Evolutionary conservation across 441 rosid species (phyloP), one percentile per base, ranked within the genome.

Genomic region (Eutrema salsugineum): DNA sequence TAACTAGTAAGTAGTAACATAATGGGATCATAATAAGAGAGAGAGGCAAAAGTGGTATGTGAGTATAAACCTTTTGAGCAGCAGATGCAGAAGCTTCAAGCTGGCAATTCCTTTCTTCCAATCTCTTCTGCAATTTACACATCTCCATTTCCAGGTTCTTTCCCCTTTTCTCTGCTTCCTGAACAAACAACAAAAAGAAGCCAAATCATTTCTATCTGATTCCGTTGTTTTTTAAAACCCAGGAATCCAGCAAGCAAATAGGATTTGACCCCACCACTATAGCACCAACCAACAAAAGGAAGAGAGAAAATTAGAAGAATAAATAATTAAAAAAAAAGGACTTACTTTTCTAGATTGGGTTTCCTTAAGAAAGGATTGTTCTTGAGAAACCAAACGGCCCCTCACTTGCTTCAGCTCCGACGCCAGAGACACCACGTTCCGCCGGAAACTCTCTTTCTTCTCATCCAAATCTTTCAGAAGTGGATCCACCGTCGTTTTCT

Each of bases 371-470:
- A 86, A 93, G 8, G 81, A 84, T 50, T 91, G 94, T 64, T 93
- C 91, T 78, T 88, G 89, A 35, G 86, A 85, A 44, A 97, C 87
- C 81, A 91, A 88, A 63, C 96, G 91, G 68, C 83, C 83, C 30
- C 94, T 86, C 30, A 83, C 93, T 65, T 86, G 97, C 80, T 88
- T 93, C 51, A 96, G 72, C 88, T 93, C 98, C 8, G 88, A 72
- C 35, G 97, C 97, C 28, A 96, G 70, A 15, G 96, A 89, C 54
- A 90, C 97, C 8, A 96, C 97, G 83, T 93, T 96, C 32, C 84
- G 71, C 77, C 91, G 71, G 67, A 96, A 93, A 76, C 85, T 85
- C 75, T 83, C 98, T 81, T 96, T 96, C 88, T 86, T 96, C 85
- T 87, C 99, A 72, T 90, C 84, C 70, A 91, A 88, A 84, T 93